A percentile compares a stretch with the other conserved stretches of the same genome.
phyloP scores from a whole-genome alignment of 2,329 filamentous ascomycete genomes.

The Daldinia sp. region DNA sequence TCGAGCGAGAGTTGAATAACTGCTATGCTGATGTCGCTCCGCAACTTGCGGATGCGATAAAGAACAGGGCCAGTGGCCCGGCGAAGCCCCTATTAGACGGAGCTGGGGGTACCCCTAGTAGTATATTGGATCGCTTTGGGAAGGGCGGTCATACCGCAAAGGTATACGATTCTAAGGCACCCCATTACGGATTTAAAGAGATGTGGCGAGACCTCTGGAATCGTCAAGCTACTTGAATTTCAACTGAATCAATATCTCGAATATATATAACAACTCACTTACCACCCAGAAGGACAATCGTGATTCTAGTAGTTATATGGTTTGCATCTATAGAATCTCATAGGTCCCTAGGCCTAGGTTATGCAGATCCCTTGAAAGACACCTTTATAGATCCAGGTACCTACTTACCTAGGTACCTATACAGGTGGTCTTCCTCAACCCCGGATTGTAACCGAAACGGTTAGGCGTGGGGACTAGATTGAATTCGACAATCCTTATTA shows the following conservation, averaged over 20 bases:
- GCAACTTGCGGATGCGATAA: slow-evolving; percentile 74
- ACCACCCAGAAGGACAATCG: neutral
- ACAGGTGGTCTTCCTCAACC: neutral
- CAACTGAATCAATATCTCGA: neutral
- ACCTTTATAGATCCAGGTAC: too few relatives aligned
- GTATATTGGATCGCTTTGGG: slow-evolving; percentile 69
- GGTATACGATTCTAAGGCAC: slow-evolving; percentile 77
- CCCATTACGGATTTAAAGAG: slow-evolving; percentile 85
- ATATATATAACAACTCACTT: neutral
- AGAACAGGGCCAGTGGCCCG: slow-evolving; percentile 66
- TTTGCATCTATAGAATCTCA: neutral
- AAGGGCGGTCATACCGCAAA: slow-evolving; percentile 60
- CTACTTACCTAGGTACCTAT: neutral
- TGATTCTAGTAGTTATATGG: neutral
- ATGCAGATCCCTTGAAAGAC: too few relatives aligned
- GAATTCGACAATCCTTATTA: neutral
- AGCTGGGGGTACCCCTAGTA: slow-evolving; percentile 52
- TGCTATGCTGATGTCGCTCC: slow-evolving; percentile 91
- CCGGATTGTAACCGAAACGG: neutral
- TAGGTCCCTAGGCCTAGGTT: too few relatives aligned
- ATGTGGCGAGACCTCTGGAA: slow-evolving; percentile 84
- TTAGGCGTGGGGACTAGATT: neutral
- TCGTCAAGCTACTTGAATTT: slow-evolving; percentile 5
- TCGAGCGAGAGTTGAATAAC: slow-evolving; percentile 80
- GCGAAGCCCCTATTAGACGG: slow-evolving; percentile 52